These are phyloP conservation scores for Mycena filopes DNA, from an alignment of 768 basidiomycete species.

Conservation along the genomic window DNA sequence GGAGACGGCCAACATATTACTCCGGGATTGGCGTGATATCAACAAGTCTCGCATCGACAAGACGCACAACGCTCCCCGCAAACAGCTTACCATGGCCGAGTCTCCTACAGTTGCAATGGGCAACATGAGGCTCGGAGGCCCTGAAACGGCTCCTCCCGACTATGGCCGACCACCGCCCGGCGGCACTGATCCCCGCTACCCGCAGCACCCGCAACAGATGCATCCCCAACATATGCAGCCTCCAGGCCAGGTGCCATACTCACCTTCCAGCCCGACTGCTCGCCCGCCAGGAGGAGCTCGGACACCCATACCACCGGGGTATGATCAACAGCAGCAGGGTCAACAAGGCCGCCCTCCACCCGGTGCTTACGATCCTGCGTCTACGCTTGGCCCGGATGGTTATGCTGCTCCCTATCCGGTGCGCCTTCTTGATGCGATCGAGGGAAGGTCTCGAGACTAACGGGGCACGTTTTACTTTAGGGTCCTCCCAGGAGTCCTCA, in stretches of 20 bases:
- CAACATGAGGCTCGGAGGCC: slow-evolving; percentile 54
- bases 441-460: slow-evolving; percentile 14
- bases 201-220: slow-evolving; percentile 41
- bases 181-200: slow-evolving; percentile 52
- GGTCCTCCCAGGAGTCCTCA: slow-evolving; percentile 36
- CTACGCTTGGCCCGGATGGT: slow-evolving; percentile 39
- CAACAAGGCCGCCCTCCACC: slow-evolving; percentile 43
- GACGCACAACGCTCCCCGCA: slow-evolving; percentile 50
- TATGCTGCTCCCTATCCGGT: slow-evolving; percentile 53
- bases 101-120: slow-evolving; percentile 52
- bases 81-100: slow-evolving; percentile 43
- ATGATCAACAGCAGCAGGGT: slow-evolving; percentile 49
- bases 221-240: slow-evolving; percentile 38
- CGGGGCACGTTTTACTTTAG: slow-evolving; percentile 26
- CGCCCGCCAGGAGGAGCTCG: slow-evolving; percentile 57
- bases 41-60: slow-evolving; percentile 74
- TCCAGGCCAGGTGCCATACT: slow-evolving; percentile 42
- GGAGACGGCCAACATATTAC: slow-evolving; percentile 96
- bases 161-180: slow-evolving; percentile 51
- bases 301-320: slow-evolving; percentile 55
- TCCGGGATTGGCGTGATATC: slow-evolving; percentile 92
- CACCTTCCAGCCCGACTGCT: slow-evolving; percentile 41
- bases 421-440: slow-evolving; percentile 31
- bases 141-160: slow-evolving; percentile 51
- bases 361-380: slow-evolving; percentile 46